Evolutionary conservation across 1,284 basidiomycete genomes (phyloP), one percentile per base, ranked within the genome.

Genomic region (Mycosarcoma mackinlayi): DNA sequence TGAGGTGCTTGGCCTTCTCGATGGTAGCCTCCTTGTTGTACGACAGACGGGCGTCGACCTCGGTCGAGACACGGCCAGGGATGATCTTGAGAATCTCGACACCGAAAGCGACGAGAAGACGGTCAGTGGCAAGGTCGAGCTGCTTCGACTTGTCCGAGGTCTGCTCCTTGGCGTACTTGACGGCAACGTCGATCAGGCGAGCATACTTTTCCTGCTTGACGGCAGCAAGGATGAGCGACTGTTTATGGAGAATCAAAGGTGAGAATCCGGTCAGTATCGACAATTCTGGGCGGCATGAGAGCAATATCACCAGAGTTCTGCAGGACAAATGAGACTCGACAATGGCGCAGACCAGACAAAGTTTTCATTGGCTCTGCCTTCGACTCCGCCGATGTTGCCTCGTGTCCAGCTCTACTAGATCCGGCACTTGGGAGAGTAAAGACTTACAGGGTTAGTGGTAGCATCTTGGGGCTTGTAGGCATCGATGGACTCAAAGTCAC

Each of bases 11-110:
- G 46, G 82, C 82, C 89, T 95, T 96, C 71, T 87, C 88, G 85
- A 93, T 94, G 77, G 93, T 95, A 34, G 83, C 92, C 84, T 91
- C 89, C 86, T 92, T 96, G 87, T 98, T 91, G 85, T 95, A 98
- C 69, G 95, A 98, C 71, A 98, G 89, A 75, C 91, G 89, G 61
- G 96, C 95, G 84, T 99, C 95, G 76, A 99, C 94, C 85, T 99
- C 95, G 73, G 95, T 98, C 49, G 95, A 99, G 75, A 99, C 95
- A 85, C 95, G 92, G 72, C 95, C 96, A 64, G 96, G 95, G 82
- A 99, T 93, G 84, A 98, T 93, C 77, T 88, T 87, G 61, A 98
- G 88, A 83, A 99, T 98, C 86, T 92, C 93, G 84, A 89, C 91
- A 77, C 95, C 95, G 85, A 99, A 99, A 84, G 93, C 93, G 80